phyloP scores from a whole-genome alignment of 257 asterid genomes.

The Nicotiana undulata region DNA sequence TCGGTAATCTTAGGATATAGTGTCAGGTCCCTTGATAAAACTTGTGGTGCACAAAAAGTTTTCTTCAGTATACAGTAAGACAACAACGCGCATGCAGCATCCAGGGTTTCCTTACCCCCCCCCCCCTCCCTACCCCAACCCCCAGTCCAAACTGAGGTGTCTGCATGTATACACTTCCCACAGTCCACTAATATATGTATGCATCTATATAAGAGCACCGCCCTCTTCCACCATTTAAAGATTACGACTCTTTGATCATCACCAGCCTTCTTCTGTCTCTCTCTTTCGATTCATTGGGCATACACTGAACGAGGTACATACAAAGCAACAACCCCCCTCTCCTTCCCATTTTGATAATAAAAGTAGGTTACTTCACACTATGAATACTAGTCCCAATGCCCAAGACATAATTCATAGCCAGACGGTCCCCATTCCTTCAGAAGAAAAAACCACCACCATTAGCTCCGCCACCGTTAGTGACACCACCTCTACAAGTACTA shows the following conservation, averaged over 20 bases:
- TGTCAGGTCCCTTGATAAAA: neutral
- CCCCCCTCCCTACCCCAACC: too few relatives aligned
- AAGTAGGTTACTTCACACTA: neutral
- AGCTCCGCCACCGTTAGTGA: neutral
- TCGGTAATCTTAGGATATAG: neutral
- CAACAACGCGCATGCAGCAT: neutral
- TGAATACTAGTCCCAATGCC: neutral
- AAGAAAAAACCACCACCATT: neutral
- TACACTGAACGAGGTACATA: neutral
- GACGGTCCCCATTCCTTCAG: neutral
- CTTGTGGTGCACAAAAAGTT: neutral
- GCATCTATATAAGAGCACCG: neutral
- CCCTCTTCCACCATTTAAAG: conserved; percentile 7
- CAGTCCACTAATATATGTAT: neutral
- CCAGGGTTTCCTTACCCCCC: too few relatives aligned
- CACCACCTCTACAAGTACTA: neutral
- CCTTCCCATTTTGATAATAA: neutral
- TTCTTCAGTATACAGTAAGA: neutral
- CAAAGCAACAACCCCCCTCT: neutral
- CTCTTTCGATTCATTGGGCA: neutral
- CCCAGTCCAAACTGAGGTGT: neutral
- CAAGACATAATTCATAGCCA: neutral
- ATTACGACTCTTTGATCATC: neutral
- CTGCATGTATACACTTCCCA: neutral
- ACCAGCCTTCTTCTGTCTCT: neutral